A percentile compares a stretch with the other conserved stretches of the same genome.
Conservation (phyloP, 805 yeast species). For the Dipodascus geniculatus region DNA sequence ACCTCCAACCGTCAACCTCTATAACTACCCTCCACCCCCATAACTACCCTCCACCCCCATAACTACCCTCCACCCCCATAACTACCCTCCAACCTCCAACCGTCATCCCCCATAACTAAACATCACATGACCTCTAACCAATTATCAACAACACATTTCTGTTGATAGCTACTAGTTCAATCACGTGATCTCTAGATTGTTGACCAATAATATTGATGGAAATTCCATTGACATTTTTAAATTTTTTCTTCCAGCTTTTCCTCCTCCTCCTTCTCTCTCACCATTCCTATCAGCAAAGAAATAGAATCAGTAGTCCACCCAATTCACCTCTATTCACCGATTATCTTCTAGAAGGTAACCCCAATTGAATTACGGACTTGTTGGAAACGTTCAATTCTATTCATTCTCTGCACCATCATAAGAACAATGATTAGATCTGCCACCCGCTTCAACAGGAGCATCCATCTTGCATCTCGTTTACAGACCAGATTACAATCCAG, state of each 20-base stretch:
- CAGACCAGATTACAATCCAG: not conserved
- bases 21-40: no score
- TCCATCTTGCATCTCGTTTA: not conserved
- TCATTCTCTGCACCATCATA: not conserved
- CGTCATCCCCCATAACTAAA: not conserved
- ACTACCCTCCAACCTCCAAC: no score
- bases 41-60: no score
- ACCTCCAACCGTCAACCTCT: no score
- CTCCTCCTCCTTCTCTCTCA: not conserved
- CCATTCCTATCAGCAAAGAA: not conserved
- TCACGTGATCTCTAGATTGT: not conserved
- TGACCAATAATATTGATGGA: not conserved
- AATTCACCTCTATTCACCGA: not conserved
- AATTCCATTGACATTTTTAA: conserved; percentile 1
- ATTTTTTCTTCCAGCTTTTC: not conserved
- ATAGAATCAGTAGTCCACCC: not conserved
- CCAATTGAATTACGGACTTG: not conserved
- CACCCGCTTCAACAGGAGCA: conserved; percentile 1
- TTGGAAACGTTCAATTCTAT: not conserved
- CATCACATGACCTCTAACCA: not conserved
- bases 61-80: no score
- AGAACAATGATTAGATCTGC: not conserved
- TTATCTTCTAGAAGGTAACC: not conserved
- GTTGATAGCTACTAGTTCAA: conserved; percentile 5
- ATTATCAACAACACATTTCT: conserved; percentile 6